phyloP scores from a whole-genome alignment of 768 basidiomycete species.

The Saitozyma podzolica region DNA sequence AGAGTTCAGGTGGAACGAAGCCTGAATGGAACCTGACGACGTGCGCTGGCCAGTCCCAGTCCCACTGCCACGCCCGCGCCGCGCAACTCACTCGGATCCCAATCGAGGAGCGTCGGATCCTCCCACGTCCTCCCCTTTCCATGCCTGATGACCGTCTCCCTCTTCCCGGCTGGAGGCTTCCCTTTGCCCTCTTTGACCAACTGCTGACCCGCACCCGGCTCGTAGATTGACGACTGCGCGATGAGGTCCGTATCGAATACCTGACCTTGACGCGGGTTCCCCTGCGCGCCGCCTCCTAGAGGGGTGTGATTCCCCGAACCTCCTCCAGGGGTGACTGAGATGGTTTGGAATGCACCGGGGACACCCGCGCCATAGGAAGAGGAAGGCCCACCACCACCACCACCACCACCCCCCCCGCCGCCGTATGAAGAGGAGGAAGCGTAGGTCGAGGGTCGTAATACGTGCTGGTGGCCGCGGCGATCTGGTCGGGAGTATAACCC shows the following conservation, averaged over 20 bases:
- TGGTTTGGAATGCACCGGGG: constrained; percentile 18
- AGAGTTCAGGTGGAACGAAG: no score
- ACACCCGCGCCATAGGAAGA: constrained; percentile 10
- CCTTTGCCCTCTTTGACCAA: constrained; percentile 9
- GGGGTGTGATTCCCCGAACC: neutral
- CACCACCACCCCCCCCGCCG: neutral
- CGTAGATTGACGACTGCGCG: constrained; percentile 38
- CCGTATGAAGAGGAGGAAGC: constrained; percentile 15
- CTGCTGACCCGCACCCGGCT: constrained; percentile 16
- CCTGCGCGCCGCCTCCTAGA: no score
- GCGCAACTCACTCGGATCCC: constrained; percentile 81
- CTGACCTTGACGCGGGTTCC: neutral
- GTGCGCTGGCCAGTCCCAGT: no score
- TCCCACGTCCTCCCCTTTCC: constrained; percentile 98
- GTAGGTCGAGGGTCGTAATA: constrained; percentile 14
- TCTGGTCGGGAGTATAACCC: constrained; percentile 39
- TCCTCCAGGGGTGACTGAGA: neutral
- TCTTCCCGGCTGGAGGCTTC: constrained; percentile 57
- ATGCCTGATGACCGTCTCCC: constrained; percentile 90
- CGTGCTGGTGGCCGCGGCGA: constrained; percentile 22
- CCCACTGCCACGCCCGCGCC: no score
- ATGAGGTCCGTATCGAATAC: constrained; percentile 36
- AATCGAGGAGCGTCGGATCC: constrained; percentile 92
- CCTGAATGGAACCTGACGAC: no score
- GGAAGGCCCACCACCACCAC: neutral